Base-by-base conservation (phyloP, 2,329 filamentous ascomycete species). In the Colletotrichum lindemuthianum region DNA sequence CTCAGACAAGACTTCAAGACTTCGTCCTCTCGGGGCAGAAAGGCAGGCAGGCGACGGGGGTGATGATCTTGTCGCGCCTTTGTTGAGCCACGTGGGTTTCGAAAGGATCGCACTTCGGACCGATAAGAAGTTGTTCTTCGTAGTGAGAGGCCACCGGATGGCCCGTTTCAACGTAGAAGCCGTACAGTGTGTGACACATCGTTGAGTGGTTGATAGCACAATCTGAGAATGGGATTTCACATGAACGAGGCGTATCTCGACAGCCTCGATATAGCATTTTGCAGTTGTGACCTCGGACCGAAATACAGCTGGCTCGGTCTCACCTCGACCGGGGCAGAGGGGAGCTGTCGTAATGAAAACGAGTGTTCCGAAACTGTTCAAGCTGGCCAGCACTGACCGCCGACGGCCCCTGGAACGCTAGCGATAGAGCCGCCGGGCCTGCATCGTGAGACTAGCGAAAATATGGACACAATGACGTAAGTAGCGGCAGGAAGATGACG, bases 341-440 rank as follows among this genome's bases (percentile, higher is more conserved):
- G 51, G 39, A 51, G 32, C 16, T 47, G 61, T 51, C 51, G 51
- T 16, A 36, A 37, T 24, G 12, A 12, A 24, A 53, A 47, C 9
- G 8, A 49, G n/a, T 41, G 44, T 43, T 44, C 13, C 37, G 24
- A 45, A 24, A 24, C 24, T 24, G 24, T 24, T 55, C 39, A 16
- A 55, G 24, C 33, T 37, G 44, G 60, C 58, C 47, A 50, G 43
- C 36, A 45, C 24, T 45, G 13, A 10, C 15, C 13, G 55, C 51
- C 58, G 58, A 65, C 51, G 58, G 40, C 51, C 60, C 59, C 63
- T 41, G 47, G 45, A 52, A 63, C 58, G 58, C 51, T 61, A 57
- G 15, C 47, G 63, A 65, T 53, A 49, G 57, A 61, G 58, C 47
- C 63, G 63, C 51, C 61, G 63, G 51, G 63, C 63, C 15, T 36